Base-by-base conservation (phyloP, 164 flowering plant genomes). In the Vitis rotundifolia region DNA sequence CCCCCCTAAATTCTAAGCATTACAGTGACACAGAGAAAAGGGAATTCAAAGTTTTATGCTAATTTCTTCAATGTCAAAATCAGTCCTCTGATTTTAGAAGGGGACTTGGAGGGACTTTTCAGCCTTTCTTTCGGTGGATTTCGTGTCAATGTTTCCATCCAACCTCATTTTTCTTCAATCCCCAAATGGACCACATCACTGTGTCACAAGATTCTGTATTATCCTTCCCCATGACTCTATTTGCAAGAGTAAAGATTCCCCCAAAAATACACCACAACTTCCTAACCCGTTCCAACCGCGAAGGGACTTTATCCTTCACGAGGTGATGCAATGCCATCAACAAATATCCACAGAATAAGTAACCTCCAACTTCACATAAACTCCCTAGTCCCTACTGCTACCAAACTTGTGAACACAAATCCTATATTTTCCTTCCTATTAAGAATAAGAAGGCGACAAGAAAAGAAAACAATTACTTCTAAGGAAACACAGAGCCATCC, bases 121-220 rank as follows among this genome's bases (percentile, higher is more conserved):
- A 64, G 44, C 61, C 55, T 50, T 59, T 56, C 55, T 56, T 75
- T 67, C 22, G 48, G 68, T 16, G 71, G 64, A 28, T 63, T 61
- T 65, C 15, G 11, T 55, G 49, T 57, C 59, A 59, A 49, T 49
- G 52, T 59, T 60, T 28, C 57, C n/a, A 67, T 37, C 64, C 66
- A 59, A 64, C 55, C 57, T 4, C 14, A 8, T 16, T 48, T 29
- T 47, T 12, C 16, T 47, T 54, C 53, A 48, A 28, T 13, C 31
- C 18, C 50, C n/a, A 62, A 22, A 26, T 68, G 76, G 78, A 78
- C 81, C 80, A 74, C 77, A 58, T 53, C 49, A 58, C 29, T 62
- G 9, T 48, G 15, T 3, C 52, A 60, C 8, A 57, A 70, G 69
- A 74, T 74, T 71, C 77, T 70, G 14, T 53, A 37, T 57, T 29